These are phyloP conservation scores for Phaffia rhodozyma DNA, from an alignment of 1,284 basidiomycete species.

Conservation along the genomic window DNA sequence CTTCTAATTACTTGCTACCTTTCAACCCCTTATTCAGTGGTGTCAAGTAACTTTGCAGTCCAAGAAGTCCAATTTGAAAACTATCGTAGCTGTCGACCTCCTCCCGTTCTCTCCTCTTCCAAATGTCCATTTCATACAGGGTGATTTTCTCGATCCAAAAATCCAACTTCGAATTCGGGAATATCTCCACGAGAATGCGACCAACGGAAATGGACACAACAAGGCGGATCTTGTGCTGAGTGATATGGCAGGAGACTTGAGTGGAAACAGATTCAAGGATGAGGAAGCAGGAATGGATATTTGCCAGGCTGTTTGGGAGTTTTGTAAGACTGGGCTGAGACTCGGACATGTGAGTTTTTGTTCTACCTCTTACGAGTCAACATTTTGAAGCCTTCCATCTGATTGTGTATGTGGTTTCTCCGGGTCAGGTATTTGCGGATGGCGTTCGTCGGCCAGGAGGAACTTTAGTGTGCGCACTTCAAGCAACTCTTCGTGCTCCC, in stretches of 20 bases:
- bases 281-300: constrained; percentile 1
- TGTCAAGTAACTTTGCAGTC: constrained; percentile 53
- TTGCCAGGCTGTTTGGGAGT: constrained; percentile 11
- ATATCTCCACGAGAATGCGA: not conserved
- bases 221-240: constrained; percentile 16
- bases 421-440: constrained; percentile 1
- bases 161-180: constrained; percentile 39
- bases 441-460: constrained; percentile 10
- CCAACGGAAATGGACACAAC: constrained; percentile 9
- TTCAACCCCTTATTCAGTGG: constrained; percentile 37
- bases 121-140: constrained; percentile 53
- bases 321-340: constrained; percentile 6
- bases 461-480: constrained; percentile 6
- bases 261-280: not conserved
- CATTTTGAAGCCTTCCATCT: not conserved
- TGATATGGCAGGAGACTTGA: constrained; percentile 16
- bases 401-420: too few relatives aligned
- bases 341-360: not conserved
- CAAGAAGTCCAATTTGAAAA: constrained; percentile 17
- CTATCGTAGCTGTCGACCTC: constrained; percentile 57
- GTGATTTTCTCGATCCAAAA: constrained; percentile 51
- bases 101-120: constrained; percentile 52
- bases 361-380: not conserved
- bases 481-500: not conserved
- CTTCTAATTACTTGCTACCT: too few relatives aligned